A percentile compares a stretch with the other conserved stretches of the same genome.
Evolutionary conservation across 495 filamentous ascomycete genomes (phyloP).

Genomic region (Daldinia caldariorum): DNA sequence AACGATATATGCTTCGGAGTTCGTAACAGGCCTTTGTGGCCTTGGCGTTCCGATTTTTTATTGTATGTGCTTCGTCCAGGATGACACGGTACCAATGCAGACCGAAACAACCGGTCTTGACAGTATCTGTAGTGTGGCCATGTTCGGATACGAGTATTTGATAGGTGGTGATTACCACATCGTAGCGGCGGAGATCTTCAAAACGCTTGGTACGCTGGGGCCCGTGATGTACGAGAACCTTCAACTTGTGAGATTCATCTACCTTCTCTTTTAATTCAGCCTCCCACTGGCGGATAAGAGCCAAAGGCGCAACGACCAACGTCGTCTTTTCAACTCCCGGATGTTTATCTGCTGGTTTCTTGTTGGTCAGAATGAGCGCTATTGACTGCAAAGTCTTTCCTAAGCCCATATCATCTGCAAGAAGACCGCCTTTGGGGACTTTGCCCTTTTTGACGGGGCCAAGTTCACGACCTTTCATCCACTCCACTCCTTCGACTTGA

Average conservation of each 20-base stretch:
- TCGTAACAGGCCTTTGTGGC: slow-evolving; percentile 87
- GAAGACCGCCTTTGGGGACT: slow-evolving; percentile 84
- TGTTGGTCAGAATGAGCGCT: slow-evolving; percentile 82
- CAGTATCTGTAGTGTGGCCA: slow-evolving; percentile 64
- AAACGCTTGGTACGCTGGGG: slow-evolving; percentile 80
- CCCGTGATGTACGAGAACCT: slow-evolving; percentile 91
- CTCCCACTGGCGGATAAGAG: slow-evolving; percentile 98
- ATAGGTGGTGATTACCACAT: slow-evolving; percentile 98
- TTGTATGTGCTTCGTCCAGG: slow-evolving; percentile 95
- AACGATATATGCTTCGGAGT: slow-evolving; percentile 83
- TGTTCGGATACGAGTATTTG: slow-evolving; percentile 93
- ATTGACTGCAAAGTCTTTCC: slow-evolving; percentile 88
- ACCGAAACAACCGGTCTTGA: slow-evolving; percentile 86
- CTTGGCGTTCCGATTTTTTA: slow-evolving; percentile 98
- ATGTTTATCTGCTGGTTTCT: slow-evolving; percentile 71
- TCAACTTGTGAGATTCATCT: slow-evolving; percentile 68
- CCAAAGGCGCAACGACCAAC: slow-evolving; percentile 91
- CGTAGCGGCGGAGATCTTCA: slow-evolving; percentile 79
- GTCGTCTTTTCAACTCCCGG: slow-evolving; percentile 77
- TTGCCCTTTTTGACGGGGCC: slow-evolving; percentile 79
- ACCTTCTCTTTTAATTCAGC: slow-evolving; percentile 86
- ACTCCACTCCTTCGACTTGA: slow-evolving; percentile 89
- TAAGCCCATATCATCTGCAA: slow-evolving; percentile 88
- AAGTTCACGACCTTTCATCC: slow-evolving; percentile 91
- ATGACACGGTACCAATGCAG: slow-evolving; percentile 95